Evolutionary conservation across 495 filamentous ascomycete genomes (phyloP).

Genomic region (Tuber calosporum): DNA sequence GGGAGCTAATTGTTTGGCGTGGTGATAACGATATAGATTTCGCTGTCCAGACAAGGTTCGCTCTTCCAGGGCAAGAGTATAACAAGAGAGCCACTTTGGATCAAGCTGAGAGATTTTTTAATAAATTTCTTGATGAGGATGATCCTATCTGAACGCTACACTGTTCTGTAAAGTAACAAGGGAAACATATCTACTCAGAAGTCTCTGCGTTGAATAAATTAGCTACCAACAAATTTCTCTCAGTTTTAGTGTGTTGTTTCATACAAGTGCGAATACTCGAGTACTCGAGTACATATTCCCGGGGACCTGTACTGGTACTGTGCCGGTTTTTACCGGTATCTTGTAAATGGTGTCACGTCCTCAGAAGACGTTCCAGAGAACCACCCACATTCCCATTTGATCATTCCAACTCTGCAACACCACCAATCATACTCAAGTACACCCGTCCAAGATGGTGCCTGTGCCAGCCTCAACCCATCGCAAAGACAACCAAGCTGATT

Average conservation of each 20-base stretch:
- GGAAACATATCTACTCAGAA: background rate
- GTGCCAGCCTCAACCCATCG: background rate
- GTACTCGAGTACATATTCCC: too few species aligned
- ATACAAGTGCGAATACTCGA: too few species aligned
- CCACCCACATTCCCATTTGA: slow-evolving; percentile 2
- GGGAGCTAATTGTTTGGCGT: slow-evolving; percentile 11
- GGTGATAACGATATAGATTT: slow-evolving; percentile 46
- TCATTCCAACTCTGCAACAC: slow-evolving; percentile 10
- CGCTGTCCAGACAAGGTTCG: slow-evolving; percentile 50
- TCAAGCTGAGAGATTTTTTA: slow-evolving; percentile 55
- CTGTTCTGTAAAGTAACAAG: background rate
- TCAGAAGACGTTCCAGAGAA: too few species aligned
- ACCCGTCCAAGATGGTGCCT: slow-evolving; percentile 12
- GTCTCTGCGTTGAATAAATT: background rate
- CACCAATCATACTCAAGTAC: background rate
- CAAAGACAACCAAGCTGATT: slow-evolving; percentile 10
- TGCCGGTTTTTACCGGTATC: background rate
- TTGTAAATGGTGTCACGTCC: background rate
- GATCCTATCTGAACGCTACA: background rate
- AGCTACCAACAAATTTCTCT: slow-evolving; percentile 1
- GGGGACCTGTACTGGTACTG: too few species aligned
- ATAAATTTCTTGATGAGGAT: slow-evolving; percentile 32
- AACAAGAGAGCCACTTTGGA: slow-evolving; percentile 47
- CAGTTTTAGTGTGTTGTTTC: slow-evolving; percentile 7
- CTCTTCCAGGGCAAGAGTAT: slow-evolving; percentile 46